Conservation (phyloP, 495 filamentous ascomycete species). For the Choiromyces venosus region DNA sequence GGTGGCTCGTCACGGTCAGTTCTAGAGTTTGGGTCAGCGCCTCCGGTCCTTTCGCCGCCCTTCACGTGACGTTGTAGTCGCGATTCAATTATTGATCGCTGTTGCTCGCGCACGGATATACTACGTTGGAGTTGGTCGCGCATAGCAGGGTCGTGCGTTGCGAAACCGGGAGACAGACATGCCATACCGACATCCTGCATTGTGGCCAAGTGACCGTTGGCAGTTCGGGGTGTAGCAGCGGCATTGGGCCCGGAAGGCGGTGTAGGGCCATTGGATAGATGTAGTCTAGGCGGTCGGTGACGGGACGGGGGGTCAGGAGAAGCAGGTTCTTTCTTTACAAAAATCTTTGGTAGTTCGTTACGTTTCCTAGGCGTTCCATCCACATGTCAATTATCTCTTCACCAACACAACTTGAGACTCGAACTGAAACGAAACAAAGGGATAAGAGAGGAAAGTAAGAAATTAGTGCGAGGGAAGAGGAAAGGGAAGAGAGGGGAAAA, state of each 20-base stretch:
- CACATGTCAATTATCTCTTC: constrained; percentile 43
- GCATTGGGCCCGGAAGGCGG: constrained; percentile 52
- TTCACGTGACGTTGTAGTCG: constrained; percentile 82
- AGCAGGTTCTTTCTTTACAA: constrained; percentile 93
- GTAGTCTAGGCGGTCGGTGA: constrained; percentile 81
- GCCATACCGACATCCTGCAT: constrained; percentile 93
- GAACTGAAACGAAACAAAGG: constrained; percentile 11
- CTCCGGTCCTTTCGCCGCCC: constrained; percentile 54
- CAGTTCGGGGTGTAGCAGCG: constrained; percentile 56
- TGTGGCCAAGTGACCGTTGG: constrained; percentile 72
- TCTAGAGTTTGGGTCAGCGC: constrained; percentile 50
- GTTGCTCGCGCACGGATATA: constrained; percentile 86
- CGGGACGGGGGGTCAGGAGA: constrained; percentile 73
- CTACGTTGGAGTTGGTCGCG: constrained; percentile 91
- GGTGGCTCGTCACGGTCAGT: constrained; percentile 52
- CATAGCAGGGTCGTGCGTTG: constrained; percentile 94
- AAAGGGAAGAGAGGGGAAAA: not conserved
- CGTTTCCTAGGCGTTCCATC: constrained; percentile 49
- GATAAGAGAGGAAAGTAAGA: constrained; percentile 3
- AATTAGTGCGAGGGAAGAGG: not conserved
- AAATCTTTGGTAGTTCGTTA: constrained; percentile 63
- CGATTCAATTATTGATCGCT: constrained; percentile 89
- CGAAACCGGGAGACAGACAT: constrained; percentile 90
- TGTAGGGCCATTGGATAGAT: constrained; percentile 70
- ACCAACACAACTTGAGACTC: constrained; percentile 24